Evolutionary conservation across 2,329 filamentous ascomycete genomes (phyloP), one percentile per base, ranked within the genome.

Genomic region (Dactylellina sp.): DNA sequence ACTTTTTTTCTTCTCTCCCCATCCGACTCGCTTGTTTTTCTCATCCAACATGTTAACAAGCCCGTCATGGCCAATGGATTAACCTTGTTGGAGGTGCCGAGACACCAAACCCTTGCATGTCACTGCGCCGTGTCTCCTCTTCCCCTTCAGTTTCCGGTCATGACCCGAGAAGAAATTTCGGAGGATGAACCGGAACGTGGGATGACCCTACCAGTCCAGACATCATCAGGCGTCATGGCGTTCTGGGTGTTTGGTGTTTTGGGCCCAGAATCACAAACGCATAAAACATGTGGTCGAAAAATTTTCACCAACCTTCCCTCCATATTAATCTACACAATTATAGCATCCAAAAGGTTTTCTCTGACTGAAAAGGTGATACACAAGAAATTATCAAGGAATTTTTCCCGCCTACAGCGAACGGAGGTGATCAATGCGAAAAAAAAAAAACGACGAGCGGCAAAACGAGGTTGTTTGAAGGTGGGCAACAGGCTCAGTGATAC

Each of bases 81-180:
- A 55, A 65, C 70, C 61, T 18, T 74, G 70, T 57, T 66, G 55
- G 53, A 28, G 56, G 61, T 50, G 61, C 70, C 61, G 55, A 74
- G 55, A 65, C 42, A 50, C 55, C 55, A 74, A 74, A 64, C 61
- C 70, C 70, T 74, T 74, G 70, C 70, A 74, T 74, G 56, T 62
- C 61, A 44, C 61, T 56, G 70, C 61, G 60, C 68, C 68, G 63
- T 60, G 40, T 61, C 39, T 46, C 46, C 53, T 61, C 47, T 20
- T 63, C 47, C 47, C 56, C 49, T 56, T 59, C 56, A 47, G 37
- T 46, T 55, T 55, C 64, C 56, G 61, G 70, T 37, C 35, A 60
- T 53, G 61, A 50, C 24, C 61, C 61, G 70, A 59, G 62, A 42
- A 66, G 62, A 66, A 50, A 66, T 60, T 68, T 68, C 63, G 63